These are phyloP conservation scores for Suillus alpinus DNA, from an alignment of 768 basidiomycete species.

Conservation along the genomic window DNA sequence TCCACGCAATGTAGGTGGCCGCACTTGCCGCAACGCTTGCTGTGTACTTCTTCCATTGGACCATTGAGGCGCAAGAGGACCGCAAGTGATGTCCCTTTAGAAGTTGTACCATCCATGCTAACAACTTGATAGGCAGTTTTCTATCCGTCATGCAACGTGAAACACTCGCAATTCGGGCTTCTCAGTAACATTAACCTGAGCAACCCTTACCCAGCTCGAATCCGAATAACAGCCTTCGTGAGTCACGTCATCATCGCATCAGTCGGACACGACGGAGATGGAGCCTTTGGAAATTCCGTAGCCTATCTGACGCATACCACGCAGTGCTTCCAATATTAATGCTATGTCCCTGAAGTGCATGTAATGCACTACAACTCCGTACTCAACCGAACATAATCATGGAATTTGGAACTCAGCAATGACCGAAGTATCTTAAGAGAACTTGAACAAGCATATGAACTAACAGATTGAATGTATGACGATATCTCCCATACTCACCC, in stretches of 20 bases:
- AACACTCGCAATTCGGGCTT: not conserved
- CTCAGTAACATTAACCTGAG: not conserved
- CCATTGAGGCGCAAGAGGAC: not conserved
- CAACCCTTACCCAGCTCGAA: slow-evolving; percentile 1
- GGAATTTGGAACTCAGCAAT: not conserved
- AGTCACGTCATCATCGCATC: not conserved
- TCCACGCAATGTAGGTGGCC: not conserved
- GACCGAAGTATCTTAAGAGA: not conserved
- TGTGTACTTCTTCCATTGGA: not conserved
- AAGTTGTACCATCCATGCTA: not conserved
- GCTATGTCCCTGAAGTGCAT: not conserved
- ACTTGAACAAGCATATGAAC: not conserved
- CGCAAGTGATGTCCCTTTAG: not conserved
- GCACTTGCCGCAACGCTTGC: not conserved
- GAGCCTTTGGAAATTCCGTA: not conserved
- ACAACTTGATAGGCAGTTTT: not conserved
- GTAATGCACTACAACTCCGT: not conserved
- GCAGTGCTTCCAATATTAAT: not conserved
- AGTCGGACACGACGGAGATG: not conserved
- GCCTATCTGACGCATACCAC: not conserved
- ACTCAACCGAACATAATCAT: not conserved
- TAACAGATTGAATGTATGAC: not conserved
- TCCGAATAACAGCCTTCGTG: not conserved
- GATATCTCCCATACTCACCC: not conserved
- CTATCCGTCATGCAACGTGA: not conserved